These are phyloP conservation scores for Phyllosticta citribraziliensis DNA, from an alignment of 2,329 filamentous ascomycete genomes.

Conservation along the genomic window DNA sequence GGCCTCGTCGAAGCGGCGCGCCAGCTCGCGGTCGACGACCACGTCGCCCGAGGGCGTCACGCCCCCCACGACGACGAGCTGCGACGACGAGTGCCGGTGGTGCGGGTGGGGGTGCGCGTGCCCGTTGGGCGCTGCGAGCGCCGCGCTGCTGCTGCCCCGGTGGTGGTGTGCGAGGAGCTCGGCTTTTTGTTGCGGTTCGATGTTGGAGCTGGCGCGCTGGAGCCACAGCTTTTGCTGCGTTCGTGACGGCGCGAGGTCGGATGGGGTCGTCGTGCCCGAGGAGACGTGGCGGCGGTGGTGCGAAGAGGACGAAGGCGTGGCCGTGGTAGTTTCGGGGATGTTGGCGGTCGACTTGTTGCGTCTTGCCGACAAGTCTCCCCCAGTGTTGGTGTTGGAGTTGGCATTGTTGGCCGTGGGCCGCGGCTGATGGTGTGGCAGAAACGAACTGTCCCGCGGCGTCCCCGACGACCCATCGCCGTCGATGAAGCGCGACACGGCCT, in stretches of 20 bases:
- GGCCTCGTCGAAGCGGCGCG: constrained; percentile 57
- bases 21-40: constrained; percentile 51
- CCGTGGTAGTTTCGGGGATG: constrained; percentile 16
- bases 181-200: constrained; percentile 49
- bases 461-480: constrained; percentile 31
- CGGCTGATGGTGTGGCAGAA: constrained; percentile 20
- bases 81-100: constrained; percentile 23
- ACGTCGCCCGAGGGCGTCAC: constrained; percentile 19
- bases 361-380: constrained; percentile 21
- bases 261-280: constrained; percentile 29
- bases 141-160: constrained; percentile 20
- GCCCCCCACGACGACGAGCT: not conserved
- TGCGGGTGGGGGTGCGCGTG: constrained; percentile 14
- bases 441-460: constrained; percentile 30
- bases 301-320: not conserved
- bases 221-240: constrained; percentile 69
- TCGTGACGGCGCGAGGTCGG: constrained; percentile 43
- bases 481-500: constrained; percentile 38
- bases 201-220: constrained; percentile 61
- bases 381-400: not conserved
- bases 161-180: constrained; percentile 25
- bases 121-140: constrained; percentile 20
- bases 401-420: constrained; percentile 5
- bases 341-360: constrained; percentile 31
- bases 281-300: constrained; percentile 6